These are phyloP conservation scores for Trichosporon sp. DNA, from an alignment of 1,284 basidiomycete species.

Conservation along the genomic window DNA sequence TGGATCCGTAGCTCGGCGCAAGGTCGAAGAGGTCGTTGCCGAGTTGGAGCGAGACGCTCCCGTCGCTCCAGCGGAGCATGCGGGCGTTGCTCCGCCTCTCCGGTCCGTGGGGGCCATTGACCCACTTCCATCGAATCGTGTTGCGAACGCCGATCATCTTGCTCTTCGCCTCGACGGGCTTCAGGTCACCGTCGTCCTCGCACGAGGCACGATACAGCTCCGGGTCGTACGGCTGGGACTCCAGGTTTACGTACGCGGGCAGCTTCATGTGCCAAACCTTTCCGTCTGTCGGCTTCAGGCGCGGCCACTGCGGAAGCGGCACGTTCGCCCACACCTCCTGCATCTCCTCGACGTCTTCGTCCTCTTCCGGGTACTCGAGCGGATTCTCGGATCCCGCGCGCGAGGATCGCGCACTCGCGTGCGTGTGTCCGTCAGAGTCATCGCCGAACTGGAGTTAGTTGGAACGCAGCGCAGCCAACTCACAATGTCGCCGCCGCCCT, in stretches of 20 bases:
- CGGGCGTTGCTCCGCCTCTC: constrained; percentile 50
- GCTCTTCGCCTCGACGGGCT: constrained; percentile 42
- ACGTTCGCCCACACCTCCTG: constrained; percentile 42
- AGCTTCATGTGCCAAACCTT: constrained; percentile 53
- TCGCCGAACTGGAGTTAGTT: constrained; percentile 24
- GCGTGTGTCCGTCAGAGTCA: constrained; percentile 33
- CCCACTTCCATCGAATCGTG: constrained; percentile 56
- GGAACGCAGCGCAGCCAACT: constrained; percentile 9
- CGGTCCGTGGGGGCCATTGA: constrained; percentile 45
- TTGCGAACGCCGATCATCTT: constrained; percentile 55
- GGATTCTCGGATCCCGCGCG: constrained; percentile 38
- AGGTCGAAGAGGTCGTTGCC: constrained; percentile 55
- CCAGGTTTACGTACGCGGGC: constrained; percentile 52
- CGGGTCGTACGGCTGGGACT: constrained; percentile 50
- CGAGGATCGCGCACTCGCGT: constrained; percentile 16
- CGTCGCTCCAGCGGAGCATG: constrained; percentile 57
- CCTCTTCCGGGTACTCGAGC: constrained; percentile 53
- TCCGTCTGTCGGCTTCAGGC: constrained; percentile 47
- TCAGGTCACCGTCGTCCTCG: constrained; percentile 37
- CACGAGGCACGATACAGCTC: constrained; percentile 46
- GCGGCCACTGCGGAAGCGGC: constrained; percentile 48
- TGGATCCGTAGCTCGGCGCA: constrained; percentile 45
- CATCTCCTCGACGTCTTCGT: constrained; percentile 34
- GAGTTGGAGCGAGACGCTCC: constrained; percentile 52
- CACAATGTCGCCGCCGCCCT: constrained; percentile 36